A percentile compares a stretch with the other conserved stretches of the same genome.
These are phyloP conservation scores for Pythium rishiriense DNA, from an alignment of 352 stramenopile species.

Conservation along the genomic window DNA sequence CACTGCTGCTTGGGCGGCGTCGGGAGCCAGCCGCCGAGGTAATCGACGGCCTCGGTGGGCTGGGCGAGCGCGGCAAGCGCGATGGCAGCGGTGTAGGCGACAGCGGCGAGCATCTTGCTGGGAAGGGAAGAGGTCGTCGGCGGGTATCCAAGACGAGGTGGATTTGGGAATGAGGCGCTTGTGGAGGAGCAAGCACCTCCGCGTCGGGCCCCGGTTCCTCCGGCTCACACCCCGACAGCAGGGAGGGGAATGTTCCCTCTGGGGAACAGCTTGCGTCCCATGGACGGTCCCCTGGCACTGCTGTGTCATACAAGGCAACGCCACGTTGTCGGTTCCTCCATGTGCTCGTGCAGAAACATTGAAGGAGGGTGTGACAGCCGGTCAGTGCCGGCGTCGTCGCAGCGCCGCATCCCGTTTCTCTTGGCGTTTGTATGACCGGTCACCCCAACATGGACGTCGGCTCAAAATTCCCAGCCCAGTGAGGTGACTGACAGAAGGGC, in stretches of 20 bases:
- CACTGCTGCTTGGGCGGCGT: conserved; percentile 49
- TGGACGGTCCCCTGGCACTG: not conserved
- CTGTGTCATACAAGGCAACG: not conserved
- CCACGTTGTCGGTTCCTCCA: not conserved
- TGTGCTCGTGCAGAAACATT: not conserved
- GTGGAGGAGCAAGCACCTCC: not conserved
- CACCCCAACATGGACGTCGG: not conserved
- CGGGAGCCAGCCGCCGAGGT: conserved; percentile 59
- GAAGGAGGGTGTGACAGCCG: not conserved
- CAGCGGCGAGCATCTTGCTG: conserved; percentile 50
- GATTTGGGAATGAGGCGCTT: not conserved
- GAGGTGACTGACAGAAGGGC: no score
- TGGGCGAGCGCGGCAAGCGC: conserved; percentile 63
- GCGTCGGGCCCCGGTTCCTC: no score
- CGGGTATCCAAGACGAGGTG: not conserved
- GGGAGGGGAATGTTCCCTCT: not conserved
- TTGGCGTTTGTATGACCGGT: not conserved
- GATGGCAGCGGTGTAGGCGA: conserved; percentile 23
- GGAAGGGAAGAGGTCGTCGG: not conserved
- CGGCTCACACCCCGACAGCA: no score
- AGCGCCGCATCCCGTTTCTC: not conserved
- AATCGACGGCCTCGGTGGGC: conserved; percentile 55
- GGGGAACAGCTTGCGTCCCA: not conserved
- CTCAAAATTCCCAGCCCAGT: not conserved
- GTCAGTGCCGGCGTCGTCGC: not conserved